These are phyloP conservation scores for Hygrocybe coccinea DNA, from an alignment of 768 basidiomycete genomes.

Conservation along the genomic window DNA sequence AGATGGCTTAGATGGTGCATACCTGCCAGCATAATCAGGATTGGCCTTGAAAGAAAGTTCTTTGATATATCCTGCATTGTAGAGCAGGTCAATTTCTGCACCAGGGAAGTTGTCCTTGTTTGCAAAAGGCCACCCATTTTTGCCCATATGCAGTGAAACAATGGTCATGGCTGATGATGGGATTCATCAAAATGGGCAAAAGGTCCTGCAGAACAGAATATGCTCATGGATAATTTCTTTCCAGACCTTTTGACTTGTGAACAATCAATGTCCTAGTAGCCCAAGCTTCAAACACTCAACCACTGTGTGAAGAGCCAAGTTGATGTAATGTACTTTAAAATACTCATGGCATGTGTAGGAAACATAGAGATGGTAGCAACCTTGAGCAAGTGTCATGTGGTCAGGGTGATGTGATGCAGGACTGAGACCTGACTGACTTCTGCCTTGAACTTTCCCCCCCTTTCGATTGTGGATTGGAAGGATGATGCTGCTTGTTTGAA, in stretches of 20 bases:
- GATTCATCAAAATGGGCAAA: not conserved
- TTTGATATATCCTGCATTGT: conserved; percentile 63
- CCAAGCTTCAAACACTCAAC: conserved; percentile 61
- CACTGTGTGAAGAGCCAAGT: not conserved
- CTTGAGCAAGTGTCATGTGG: conserved; percentile 33
- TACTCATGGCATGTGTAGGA: conserved; percentile 77
- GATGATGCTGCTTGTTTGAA: conserved; percentile 51
- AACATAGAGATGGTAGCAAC: conserved; percentile 89
- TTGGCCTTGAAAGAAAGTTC: conserved; percentile 81
- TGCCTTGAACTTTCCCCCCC: conserved; percentile 60
- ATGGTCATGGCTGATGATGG: conserved; percentile 57
- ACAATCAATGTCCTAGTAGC: conserved; percentile 87
- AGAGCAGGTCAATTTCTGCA: conserved; percentile 71
- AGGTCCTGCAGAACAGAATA: not conserved
- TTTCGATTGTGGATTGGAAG: conserved; percentile 53
- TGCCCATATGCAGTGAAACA: conserved; percentile 84
- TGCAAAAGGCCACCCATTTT: conserved; percentile 84
- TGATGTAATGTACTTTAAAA: not conserved
- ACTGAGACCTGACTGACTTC: conserved; percentile 55
- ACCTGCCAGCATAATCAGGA: conserved; percentile 69
- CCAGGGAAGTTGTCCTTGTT: conserved; percentile 61
- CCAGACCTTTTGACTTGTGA: conserved; percentile 87
- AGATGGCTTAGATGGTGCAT: conserved; percentile 10
- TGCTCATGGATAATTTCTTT: conserved; percentile 72
- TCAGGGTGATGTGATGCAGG: not conserved